These are phyloP conservation scores for Coemansia furcata DNA, from an alignment of 192 early-diverging fungal genomes.

Conservation along the genomic window DNA sequence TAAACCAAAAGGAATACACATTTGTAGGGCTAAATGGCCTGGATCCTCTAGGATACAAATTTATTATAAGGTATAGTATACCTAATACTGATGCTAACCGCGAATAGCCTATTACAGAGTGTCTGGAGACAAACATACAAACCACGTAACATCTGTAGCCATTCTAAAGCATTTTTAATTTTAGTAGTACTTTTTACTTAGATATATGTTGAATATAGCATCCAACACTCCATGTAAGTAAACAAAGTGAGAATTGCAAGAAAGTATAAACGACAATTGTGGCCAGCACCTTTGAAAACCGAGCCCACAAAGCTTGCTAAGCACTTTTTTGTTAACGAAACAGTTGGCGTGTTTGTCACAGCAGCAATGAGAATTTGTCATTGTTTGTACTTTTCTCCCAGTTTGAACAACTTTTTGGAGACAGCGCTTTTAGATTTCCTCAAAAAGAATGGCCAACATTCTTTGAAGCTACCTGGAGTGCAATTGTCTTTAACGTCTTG, in stretches of 20 bases:
- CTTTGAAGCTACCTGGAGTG: background rate
- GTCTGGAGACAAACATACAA: too few species aligned
- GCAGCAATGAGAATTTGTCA: background rate
- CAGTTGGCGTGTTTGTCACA: background rate
- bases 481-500: background rate
- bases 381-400: background rate
- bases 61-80: background rate
- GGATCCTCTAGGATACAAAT: background rate
- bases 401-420: background rate
- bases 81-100: background rate
- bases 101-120: too few species aligned
- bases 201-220: background rate
- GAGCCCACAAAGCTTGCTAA: background rate
- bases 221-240: background rate
- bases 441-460: background rate
- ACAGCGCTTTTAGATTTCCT: background rate
- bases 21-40: background rate
- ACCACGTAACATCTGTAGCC: too few species aligned
- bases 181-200: background rate
- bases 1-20: background rate
- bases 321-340: background rate
- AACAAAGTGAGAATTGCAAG: background rate
- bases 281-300: background rate
- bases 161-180: background rate
- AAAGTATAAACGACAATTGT: background rate